Percentiles rank a stretch among this genome's conserved stretches.
phyloP scores from a whole-genome alignment of 1,139 yeast genomes.

The Williopsis jadinii region DNA sequence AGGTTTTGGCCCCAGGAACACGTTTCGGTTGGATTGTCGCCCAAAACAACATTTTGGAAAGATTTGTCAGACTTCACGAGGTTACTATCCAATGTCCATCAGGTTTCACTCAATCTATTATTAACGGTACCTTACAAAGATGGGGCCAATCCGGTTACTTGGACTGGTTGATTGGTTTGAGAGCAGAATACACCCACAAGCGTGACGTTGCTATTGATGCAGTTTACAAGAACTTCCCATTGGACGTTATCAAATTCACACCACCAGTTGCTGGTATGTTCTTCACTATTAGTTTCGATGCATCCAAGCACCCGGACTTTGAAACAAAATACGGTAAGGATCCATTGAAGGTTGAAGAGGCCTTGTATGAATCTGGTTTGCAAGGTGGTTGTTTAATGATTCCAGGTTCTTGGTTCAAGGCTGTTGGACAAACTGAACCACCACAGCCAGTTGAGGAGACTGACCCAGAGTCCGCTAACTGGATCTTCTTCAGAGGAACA shows the following conservation, averaged over 20 bases:
- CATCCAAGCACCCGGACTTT: slow-evolving; percentile 72
- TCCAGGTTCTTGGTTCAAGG: slow-evolving; percentile 88
- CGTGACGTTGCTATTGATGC: slow-evolving; percentile 74
- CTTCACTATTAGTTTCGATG: slow-evolving; percentile 71
- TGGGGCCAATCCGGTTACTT: slow-evolving; percentile 72
- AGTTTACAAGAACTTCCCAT: slow-evolving; percentile 53
- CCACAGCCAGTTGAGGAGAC: slow-evolving; percentile 39
- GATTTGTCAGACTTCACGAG: slow-evolving; percentile 67
- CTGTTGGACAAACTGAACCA: slow-evolving; percentile 28
- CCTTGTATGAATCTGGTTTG: slow-evolving; percentile 59
- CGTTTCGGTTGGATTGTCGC: slow-evolving; percentile 88
- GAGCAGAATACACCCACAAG: slow-evolving; percentile 70
- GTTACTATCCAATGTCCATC: slow-evolving; percentile 73
- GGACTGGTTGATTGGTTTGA: slow-evolving; percentile 80
- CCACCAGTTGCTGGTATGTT: slow-evolving; percentile 96
- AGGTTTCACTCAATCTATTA: slow-evolving; percentile 69
- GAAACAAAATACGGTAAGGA: slow-evolving; percentile 43
- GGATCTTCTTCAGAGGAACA: slow-evolving; percentile 81
- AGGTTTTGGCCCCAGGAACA: slow-evolving; percentile 84
- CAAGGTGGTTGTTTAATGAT: slow-evolving; percentile 66
- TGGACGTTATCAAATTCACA: slow-evolving; percentile 42
- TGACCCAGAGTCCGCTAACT: slow-evolving; percentile 27
- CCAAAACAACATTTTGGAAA: slow-evolving; percentile 57
- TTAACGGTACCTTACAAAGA: slow-evolving; percentile 52
- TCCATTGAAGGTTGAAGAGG: slow-evolving; percentile 53